These are phyloP conservation scores for Monilinia fructicola DNA, from an alignment of 2,329 filamentous ascomycete genomes.

Conservation along the genomic window DNA sequence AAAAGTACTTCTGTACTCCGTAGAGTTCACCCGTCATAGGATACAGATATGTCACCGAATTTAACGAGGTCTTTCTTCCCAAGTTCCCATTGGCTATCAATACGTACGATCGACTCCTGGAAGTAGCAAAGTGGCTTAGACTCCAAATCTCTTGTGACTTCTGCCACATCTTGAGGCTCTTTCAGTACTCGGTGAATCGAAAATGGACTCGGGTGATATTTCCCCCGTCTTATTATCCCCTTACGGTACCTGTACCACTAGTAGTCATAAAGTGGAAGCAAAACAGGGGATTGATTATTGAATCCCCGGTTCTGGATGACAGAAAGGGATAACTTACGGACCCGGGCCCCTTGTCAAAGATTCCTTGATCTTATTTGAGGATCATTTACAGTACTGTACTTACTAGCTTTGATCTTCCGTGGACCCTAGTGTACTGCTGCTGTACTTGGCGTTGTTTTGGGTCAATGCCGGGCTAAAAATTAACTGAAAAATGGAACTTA, in stretches of 20 bases:
- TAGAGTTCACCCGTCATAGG: background rate
- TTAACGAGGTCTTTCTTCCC: background rate
- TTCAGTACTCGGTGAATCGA: constrained; percentile 11
- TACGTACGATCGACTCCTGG: background rate
- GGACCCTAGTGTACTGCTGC: too few relatives aligned
- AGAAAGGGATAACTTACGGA: too few relatives aligned
- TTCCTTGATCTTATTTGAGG: background rate
- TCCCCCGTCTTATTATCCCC: constrained; percentile 8
- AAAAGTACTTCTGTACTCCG: too few relatives aligned
- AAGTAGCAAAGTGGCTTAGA: constrained; percentile 8
- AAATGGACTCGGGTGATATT: constrained; percentile 4
- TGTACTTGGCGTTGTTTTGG: too few relatives aligned
- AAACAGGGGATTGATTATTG: too few relatives aligned
- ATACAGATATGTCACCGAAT: background rate
- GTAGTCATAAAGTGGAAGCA: too few relatives aligned
- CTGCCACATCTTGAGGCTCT: constrained; percentile 12
- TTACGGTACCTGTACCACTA: too few relatives aligned
- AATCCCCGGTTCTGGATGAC: too few relatives aligned
- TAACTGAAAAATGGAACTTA: too few relatives aligned
- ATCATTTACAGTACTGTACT: too few relatives aligned
- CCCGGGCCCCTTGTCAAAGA: too few relatives aligned
- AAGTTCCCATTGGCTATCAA: background rate
- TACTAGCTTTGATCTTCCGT: background rate
- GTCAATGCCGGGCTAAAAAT: too few relatives aligned
- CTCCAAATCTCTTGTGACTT: background rate